A percentile compares a stretch with the other conserved stretches of the same genome.
phyloP scores from a whole-genome alignment of 768 basidiomycete genomes.

The Amanita fuliginea region DNA sequence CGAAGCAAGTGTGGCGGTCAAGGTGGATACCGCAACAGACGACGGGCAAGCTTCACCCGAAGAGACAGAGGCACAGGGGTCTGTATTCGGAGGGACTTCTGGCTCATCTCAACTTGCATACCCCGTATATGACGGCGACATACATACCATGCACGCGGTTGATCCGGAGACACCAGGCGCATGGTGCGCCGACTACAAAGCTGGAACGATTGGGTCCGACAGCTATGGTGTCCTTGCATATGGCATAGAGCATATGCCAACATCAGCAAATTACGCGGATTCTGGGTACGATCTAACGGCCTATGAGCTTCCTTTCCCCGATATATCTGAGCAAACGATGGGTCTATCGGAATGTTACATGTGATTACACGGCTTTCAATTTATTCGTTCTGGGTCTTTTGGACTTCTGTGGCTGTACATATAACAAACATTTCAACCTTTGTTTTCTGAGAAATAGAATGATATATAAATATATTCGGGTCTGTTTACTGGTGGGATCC shows the following conservation, averaged over 20 bases:
- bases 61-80: not conserved
- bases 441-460: too few species aligned
- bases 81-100: not conserved
- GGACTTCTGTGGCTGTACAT: conserved; percentile 2
- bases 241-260: not conserved
- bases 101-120: conserved; percentile 2
- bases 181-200: conserved; percentile 5
- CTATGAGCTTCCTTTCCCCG: conserved; percentile 4
- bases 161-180: not conserved
- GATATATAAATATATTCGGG: too few species aligned
- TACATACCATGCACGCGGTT: not conserved
- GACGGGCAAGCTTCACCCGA: not conserved
- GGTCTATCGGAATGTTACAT: conserved; percentile 4
- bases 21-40: not conserved
- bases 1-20: not conserved
- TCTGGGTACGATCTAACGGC: not conserved
- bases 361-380: not conserved
- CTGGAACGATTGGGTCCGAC: not conserved
- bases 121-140: not conserved
- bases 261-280: conserved; percentile 1
- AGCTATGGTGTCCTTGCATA: not conserved
- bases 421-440: not conserved
- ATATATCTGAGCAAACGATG: conserved; percentile 3
- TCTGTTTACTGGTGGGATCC: too few species aligned
- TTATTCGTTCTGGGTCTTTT: not conserved